Conservation (phyloP, 2,329 filamentous ascomycete species). For the Phaeosphaeria sp. region DNA sequence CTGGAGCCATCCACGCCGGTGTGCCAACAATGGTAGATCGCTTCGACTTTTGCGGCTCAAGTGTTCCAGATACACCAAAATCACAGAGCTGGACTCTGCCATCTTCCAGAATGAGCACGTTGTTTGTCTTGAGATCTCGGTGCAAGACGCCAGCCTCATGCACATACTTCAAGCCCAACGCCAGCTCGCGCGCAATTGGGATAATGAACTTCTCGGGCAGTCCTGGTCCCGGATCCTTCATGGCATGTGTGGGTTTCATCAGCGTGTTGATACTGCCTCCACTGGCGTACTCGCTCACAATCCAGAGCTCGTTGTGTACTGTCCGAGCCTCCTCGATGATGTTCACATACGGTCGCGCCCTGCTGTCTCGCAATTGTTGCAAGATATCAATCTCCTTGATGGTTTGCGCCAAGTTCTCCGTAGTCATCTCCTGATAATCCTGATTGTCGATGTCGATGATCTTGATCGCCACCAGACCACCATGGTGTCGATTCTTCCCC, state of each 20-base stretch:
- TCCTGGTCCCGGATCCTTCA: slow-evolving; percentile 36
- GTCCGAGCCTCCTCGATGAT: slow-evolving; percentile 79
- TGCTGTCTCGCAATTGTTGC: slow-evolving; percentile 74
- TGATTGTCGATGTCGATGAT: slow-evolving; percentile 84
- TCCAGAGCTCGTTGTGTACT: slow-evolving; percentile 82
- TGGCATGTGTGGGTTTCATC: slow-evolving; percentile 55
- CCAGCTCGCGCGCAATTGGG: slow-evolving; percentile 68
- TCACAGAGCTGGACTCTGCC: slow-evolving; percentile 82
- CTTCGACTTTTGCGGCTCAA: slow-evolving; percentile 78
- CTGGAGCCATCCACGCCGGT: slow-evolving; percentile 85
- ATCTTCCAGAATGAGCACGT: slow-evolving; percentile 78
- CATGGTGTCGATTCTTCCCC: slow-evolving; percentile 54
- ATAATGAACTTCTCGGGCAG: slow-evolving; percentile 68
- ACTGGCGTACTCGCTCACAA: slow-evolving; percentile 85
- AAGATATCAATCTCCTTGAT: slow-evolving; percentile 71
- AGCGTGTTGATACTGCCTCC: slow-evolving; percentile 78
- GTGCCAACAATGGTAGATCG: slow-evolving; percentile 82
- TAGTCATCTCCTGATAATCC: slow-evolving; percentile 59
- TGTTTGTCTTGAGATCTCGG: slow-evolving; percentile 73
- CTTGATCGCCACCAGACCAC: slow-evolving; percentile 73
- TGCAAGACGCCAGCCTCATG: slow-evolving; percentile 72
- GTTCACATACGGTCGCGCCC: slow-evolving; percentile 83
- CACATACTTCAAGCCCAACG: slow-evolving; percentile 65
- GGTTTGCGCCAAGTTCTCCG: slow-evolving; percentile 57
- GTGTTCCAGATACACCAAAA: slow-evolving; percentile 81